Conservation (phyloP, 2,329 filamentous ascomycete genomes). For the Pezicula radicicola region DNA sequence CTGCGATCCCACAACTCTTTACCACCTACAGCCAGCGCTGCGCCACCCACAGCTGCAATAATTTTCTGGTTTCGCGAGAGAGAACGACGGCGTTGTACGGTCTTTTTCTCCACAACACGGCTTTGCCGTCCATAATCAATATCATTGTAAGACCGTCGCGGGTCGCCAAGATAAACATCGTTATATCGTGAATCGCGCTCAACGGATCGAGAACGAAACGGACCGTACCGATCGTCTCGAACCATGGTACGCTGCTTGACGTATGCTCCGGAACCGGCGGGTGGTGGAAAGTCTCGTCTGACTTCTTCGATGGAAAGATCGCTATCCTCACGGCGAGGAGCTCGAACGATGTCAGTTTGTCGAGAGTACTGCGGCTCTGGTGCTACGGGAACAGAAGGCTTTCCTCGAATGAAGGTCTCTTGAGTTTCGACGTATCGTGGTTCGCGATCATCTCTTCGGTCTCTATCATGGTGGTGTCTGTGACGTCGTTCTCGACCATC, state of each 20-base stretch:
- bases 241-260: constrained; percentile 18
- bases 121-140: constrained; percentile 43
- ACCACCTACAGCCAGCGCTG: constrained; percentile 60
- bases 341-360: constrained; percentile 54
- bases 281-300: constrained; percentile 78
- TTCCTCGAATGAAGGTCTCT: constrained; percentile 28
- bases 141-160: constrained; percentile 43
- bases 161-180: constrained; percentile 53
- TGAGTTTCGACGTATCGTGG: constrained; percentile 49
- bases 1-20: constrained; percentile 65
- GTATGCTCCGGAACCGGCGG: constrained; percentile 20
- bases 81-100: constrained; percentile 43
- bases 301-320: constrained; percentile 78
- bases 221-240: constrained; percentile 28
- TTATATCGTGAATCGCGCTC: constrained; percentile 56
- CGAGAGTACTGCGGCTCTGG: constrained; percentile 31
- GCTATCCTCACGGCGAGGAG: constrained; percentile 65
- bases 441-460: constrained; percentile 35
- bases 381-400: constrained; percentile 12
- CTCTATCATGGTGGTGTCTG: constrained; percentile 21
- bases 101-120: constrained; percentile 59
- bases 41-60: constrained; percentile 62
- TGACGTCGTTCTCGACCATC: constrained; percentile 22
- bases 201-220: constrained; percentile 59
- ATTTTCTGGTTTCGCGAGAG: constrained; percentile 64